These are phyloP conservation scores for Suillus spraguei DNA, from an alignment of 768 basidiomycete genomes.

Conservation along the genomic window DNA sequence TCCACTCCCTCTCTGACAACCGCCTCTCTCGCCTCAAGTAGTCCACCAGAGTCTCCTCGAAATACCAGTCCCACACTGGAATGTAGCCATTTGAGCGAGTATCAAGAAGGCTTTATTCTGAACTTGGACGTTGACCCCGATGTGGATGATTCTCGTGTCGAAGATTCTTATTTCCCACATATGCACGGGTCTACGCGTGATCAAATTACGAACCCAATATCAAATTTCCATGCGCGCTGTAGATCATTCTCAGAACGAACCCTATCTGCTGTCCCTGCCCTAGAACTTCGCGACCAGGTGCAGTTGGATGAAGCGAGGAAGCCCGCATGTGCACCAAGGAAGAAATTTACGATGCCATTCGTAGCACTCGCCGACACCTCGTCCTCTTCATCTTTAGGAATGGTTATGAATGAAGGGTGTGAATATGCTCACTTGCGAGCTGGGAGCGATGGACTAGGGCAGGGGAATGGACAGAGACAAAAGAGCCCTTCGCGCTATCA, in stretches of 20 bases:
- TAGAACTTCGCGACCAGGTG: no score
- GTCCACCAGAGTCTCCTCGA: conserved; percentile 15
- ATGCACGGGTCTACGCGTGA: neutral
- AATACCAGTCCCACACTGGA: conserved; percentile 1
- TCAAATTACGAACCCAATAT: neutral
- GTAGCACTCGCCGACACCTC: neutral
- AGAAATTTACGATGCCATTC: conserved; percentile 1
- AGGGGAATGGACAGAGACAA: neutral
- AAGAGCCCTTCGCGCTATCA: neutral
- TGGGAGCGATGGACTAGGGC: neutral
- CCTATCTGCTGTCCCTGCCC: neutral
- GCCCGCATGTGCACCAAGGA: neutral
- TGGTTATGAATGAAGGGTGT: neutral
- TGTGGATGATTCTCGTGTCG: conserved; percentile 5
- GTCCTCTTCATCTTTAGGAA: neutral
- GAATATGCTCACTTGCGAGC: neutral
- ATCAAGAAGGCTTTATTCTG: conserved; percentile 4
- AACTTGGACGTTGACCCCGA: conserved; percentile 17
- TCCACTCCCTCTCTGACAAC: conserved; percentile 21
- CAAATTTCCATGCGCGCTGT: conserved; percentile 10
- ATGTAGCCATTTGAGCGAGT: neutral
- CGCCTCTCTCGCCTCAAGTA: conserved; percentile 16
- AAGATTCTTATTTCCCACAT: conserved; percentile 13
- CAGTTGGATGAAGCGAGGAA: neutral
- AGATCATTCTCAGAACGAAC: neutral